Conservation (phyloP, 176 grass and related monocot species). For the Phoenix roebelenii region DNA sequence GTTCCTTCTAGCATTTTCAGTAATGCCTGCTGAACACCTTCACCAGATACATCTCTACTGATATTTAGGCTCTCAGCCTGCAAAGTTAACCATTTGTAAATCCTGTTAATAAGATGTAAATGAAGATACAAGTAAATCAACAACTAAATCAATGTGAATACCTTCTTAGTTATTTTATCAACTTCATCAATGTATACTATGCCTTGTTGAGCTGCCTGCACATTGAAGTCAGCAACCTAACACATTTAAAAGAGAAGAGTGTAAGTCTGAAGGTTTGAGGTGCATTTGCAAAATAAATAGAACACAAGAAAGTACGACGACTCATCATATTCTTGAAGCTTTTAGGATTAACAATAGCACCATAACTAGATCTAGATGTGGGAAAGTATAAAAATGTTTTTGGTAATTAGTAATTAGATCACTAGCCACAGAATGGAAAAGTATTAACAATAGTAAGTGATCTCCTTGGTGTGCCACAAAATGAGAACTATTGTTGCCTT, state of each 20-base stretch:
- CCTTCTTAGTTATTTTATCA: slow-evolving; percentile 99
- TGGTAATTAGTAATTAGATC: no score
- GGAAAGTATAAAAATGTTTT: no score
- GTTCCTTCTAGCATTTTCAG: slow-evolving; percentile 99
- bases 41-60: slow-evolving; percentile 97
- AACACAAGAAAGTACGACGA: neutral
- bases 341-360: no score
- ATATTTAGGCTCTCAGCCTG: slow-evolving; percentile 99
- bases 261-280: neutral
- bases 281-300: neutral
- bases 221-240: slow-evolving; percentile 98
- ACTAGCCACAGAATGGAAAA: no score
- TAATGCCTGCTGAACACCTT: slow-evolving; percentile 97
- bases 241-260: neutral
- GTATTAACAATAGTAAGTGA: no score
- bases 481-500: no score
- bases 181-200: slow-evolving; percentile 99
- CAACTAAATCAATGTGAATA: slow-evolving; percentile 13
- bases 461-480: no score
- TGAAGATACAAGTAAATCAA: slow-evolving; percentile 7
- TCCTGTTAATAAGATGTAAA: slow-evolving; percentile 3
- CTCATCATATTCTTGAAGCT: no score
- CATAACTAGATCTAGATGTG: no score
- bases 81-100: slow-evolving; percentile 14
- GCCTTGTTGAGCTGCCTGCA: slow-evolving; percentile 97